Conservation (phyloP, 257 asterid species). For the Fraxinus pennsylvanica region DNA sequence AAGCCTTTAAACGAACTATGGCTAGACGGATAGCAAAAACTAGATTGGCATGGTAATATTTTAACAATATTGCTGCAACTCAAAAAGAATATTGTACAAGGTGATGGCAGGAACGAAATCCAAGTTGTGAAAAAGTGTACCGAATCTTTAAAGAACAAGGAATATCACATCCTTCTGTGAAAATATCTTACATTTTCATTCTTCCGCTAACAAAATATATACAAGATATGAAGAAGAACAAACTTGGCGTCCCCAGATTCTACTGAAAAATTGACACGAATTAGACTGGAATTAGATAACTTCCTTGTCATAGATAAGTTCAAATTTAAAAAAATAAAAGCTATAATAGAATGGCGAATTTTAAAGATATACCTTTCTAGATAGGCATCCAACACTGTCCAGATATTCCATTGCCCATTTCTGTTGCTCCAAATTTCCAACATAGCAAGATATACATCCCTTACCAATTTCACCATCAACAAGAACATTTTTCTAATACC, state of each 20-base stretch:
- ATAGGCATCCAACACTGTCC: background rate
- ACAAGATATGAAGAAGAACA: slow-evolving; percentile 30
- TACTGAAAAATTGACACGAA: slow-evolving; percentile 25
- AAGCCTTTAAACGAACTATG: background rate
- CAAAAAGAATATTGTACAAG: background rate
- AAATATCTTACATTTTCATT: slow-evolving; percentile 24
- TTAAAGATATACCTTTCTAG: slow-evolving; percentile 9
- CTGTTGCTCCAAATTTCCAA: slow-evolving; percentile 14
- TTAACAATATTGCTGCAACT: background rate
- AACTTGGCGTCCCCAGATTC: slow-evolving; percentile 30
- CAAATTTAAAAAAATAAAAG: background rate
- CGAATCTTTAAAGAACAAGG: background rate
- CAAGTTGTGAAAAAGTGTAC: background rate
- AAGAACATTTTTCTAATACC: background rate
- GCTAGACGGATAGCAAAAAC: background rate
- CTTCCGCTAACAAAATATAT: slow-evolving; percentile 32
- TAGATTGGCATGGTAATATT: no score
- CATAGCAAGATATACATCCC: slow-evolving; percentile 3
- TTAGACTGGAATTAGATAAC: slow-evolving; percentile 3
- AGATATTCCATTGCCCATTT: slow-evolving; percentile 2
- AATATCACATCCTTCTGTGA: background rate
- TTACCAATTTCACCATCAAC: slow-evolving; percentile 8
- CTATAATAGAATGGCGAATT: background rate
- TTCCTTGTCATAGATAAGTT: slow-evolving; percentile 6
- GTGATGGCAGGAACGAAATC: background rate